Evolutionary conservation across 805 yeast genomes (phyloP), one percentile per base, ranked within the genome.

Genomic region (Nakazawaea populi): DNA sequence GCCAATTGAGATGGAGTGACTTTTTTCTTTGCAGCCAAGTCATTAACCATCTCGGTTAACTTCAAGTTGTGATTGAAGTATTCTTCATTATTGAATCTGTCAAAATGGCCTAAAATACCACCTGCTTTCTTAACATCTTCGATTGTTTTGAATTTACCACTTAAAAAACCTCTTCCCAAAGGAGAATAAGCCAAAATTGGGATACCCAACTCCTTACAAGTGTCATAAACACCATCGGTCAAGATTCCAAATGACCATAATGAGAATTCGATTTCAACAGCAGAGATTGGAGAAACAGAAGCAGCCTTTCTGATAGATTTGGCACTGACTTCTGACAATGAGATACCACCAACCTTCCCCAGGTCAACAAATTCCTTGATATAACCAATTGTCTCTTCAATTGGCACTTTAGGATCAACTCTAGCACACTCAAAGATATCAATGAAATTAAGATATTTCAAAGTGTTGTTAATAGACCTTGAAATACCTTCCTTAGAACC

Each of bases 101-200:
- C 51, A 4, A 49, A 44, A 6, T 11, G 8, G 12, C 53, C 54
- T 56, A 89, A 73, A 49, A 81, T 52, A 59, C 86, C 92, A 42
- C 78, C 83, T 14, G 8, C 9, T 42, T 70, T 70, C 11, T 82
- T 78, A 37, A 85, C 60, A 49, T 79, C 83, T 0, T 65, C 59
- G 24, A 67, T 58, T 5, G 75, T 65, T 29, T 67, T 79, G 48
- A 82, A 66, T 35, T 60, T 55, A 51, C 94, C 96, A 3, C 92
- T 83, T 49, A 90, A 73, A 54, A 84, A 70, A 1, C 96, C 97
- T 59, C 87, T 76, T 8, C 90, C 85, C 50, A 90, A 72, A 32
- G 97, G 97, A 32, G 96, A 85, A 67, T 90, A 90, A 29, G 90
- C 87, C 52, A 88, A 72, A 32, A 88, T 71, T 11, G 94, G 85